Conservation (phyloP, 2,329 filamentous ascomycete species). For the Metarhizium guizhouense region DNA sequence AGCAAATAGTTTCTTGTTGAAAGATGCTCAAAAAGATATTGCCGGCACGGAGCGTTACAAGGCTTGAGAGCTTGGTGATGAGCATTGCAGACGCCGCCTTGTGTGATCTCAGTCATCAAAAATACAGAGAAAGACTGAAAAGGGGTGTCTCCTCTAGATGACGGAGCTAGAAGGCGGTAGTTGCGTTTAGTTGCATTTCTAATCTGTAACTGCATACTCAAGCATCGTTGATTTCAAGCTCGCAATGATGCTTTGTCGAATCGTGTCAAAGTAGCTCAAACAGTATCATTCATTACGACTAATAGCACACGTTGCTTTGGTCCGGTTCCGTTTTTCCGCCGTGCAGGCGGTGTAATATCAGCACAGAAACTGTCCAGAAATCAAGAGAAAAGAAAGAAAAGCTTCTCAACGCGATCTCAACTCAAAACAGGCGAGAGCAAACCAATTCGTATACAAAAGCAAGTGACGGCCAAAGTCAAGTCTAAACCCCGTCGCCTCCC, state of each 20-base stretch:
- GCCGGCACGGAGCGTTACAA: conserved; percentile 61
- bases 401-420: too few species aligned
- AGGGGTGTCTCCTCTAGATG: not conserved
- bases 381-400: not conserved
- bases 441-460: too few species aligned
- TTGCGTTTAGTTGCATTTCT: not conserved
- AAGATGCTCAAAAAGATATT: conserved; percentile 76
- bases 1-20: conserved; percentile 65
- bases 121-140: not conserved
- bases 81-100: not conserved
- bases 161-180: not conserved
- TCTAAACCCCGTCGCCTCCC: not conserved
- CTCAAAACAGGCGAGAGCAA: too few species aligned
- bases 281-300: not conserved
- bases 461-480: not conserved
- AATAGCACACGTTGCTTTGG: not conserved
- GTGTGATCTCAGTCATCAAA: not conserved
- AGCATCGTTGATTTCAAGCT: not conserved
- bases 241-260: not conserved
- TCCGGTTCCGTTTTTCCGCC: not conserved
- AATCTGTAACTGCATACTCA: not conserved
- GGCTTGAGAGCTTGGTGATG: conserved; percentile 24
- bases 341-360: not conserved
- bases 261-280: not conserved
- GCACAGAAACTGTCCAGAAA: not conserved